Percentiles rank a stretch among this genome's conserved stretches.
These are phyloP conservation scores for Lodderomyces oxycetoniae DNA, from an alignment of 1,139 yeast species.

Conservation along the genomic window DNA sequence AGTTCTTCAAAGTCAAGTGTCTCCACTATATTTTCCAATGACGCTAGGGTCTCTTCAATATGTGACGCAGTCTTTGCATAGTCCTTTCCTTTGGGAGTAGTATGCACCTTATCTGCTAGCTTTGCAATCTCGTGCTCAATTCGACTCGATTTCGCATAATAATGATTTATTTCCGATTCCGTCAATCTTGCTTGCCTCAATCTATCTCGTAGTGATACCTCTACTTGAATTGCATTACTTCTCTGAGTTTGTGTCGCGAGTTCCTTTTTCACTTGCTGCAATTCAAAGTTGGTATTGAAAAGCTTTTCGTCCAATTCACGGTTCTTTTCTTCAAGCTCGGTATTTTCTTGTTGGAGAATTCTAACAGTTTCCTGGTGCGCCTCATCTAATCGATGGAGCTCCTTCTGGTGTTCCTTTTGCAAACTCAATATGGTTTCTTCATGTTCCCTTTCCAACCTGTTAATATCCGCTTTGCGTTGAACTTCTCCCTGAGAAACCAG, in stretches of 20 bases:
- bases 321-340: constrained; percentile 1
- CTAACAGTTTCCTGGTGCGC: constrained; percentile 1
- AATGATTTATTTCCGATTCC: constrained; percentile 6
- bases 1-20: constrained; percentile 5
- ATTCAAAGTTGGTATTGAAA: constrained; percentile 8
- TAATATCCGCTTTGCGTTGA: constrained; percentile 2
- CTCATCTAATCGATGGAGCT: constrained; percentile 4
- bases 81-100: constrained; percentile 1
- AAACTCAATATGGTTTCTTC: constrained; percentile 2
- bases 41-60: constrained; percentile 5
- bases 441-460: neutral
- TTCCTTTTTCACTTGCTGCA: constrained; percentile 8
- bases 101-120: constrained; percentile 1
- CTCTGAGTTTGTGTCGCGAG: constrained; percentile 6
- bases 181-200: constrained; percentile 6
- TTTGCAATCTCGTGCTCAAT: constrained; percentile 8
- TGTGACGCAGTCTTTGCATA: constrained; percentile 10
- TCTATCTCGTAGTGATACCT: constrained; percentile 10
- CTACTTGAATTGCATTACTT: constrained; percentile 7
- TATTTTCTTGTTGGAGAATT: constrained; percentile 1
- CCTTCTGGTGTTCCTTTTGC: constrained; percentile 6
- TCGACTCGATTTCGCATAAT: constrained; percentile 8
- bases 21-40: constrained; percentile 5
- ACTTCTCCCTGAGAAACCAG: neutral
- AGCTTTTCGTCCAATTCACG: constrained; percentile 8